phyloP scores from a whole-genome alignment of 225 moss, liverwort and hornwort species.

The Climacium dendroides region DNA sequence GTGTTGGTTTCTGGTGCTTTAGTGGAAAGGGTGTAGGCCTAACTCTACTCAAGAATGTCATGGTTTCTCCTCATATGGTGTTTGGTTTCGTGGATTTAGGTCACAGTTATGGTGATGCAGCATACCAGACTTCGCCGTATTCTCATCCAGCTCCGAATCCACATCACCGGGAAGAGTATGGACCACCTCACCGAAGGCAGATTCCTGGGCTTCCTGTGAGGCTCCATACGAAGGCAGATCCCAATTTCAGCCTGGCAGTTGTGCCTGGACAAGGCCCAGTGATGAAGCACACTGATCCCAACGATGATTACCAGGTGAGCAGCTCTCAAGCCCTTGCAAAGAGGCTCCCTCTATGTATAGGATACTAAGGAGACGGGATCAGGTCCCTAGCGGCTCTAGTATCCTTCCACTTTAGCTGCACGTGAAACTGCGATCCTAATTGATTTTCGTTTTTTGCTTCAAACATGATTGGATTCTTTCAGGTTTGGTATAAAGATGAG shows the following conservation, averaged over 20 bases:
- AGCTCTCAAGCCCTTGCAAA: not conserved
- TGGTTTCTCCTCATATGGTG: not conserved
- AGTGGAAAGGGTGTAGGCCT: not conserved
- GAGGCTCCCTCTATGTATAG: not conserved
- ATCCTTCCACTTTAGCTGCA: too few relatives aligned
- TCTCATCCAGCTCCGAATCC: not conserved
- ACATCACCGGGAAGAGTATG: not conserved
- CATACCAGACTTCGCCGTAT: conserved; percentile 35
- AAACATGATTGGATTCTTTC: not conserved
- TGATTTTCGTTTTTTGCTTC: not conserved
- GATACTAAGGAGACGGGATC: not conserved
- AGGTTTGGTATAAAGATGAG: conserved; percentile 87
- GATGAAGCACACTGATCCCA: conserved; percentile 29
- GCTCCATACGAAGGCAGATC: conserved; percentile 34
- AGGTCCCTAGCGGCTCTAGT: not conserved
- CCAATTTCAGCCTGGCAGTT: conserved; percentile 38
- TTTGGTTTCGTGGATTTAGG: not conserved
- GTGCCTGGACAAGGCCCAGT: conserved; percentile 37
- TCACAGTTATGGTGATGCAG: conserved; percentile 3
- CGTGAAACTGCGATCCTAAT: too few relatives aligned
- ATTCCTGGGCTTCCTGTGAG: conserved; percentile 26
- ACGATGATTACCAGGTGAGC: conserved; percentile 55
- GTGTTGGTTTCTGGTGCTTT: not conserved
- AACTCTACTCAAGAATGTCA: not conserved
- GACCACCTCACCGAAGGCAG: not conserved